Evolutionary conservation across 1,284 basidiomycete genomes (phyloP).

Genomic region (Bjerkandera adusta): DNA sequence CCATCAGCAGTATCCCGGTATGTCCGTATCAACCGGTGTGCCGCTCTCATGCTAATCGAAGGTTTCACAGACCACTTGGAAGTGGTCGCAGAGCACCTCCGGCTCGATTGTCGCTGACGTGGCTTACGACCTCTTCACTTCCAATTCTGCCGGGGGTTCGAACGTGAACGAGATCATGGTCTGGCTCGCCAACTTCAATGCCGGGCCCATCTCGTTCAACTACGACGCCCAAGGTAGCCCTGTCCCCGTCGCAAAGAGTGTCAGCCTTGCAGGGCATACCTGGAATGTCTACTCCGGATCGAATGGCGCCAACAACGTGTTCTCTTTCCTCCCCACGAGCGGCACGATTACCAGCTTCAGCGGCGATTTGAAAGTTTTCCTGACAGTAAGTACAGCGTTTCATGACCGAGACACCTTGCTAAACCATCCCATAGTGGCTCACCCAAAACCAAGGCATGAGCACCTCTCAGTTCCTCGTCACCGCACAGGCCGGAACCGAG

Average conservation of each 20-base stretch:
- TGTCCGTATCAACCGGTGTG: constrained; percentile 19
- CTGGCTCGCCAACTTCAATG: constrained; percentile 60
- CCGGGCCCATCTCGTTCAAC: constrained; percentile 51
- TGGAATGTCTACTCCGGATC: constrained; percentile 61
- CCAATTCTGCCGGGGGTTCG: constrained; percentile 46
- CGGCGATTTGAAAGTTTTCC: constrained; percentile 53
- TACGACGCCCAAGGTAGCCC: constrained; percentile 50
- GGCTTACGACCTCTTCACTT: constrained; percentile 65
- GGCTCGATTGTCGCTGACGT: constrained; percentile 46
- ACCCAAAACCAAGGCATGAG: constrained; percentile 43
- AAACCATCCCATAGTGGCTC: constrained; percentile 42
- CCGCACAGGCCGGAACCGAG: constrained; percentile 56
- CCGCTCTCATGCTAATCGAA: neutral
- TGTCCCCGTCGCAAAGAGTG: constrained; percentile 39
- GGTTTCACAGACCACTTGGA: constrained; percentile 38
- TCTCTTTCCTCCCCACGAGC: constrained; percentile 55
- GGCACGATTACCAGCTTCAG: constrained; percentile 49
- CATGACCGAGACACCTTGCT: neutral
- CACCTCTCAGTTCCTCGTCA: constrained; percentile 49
- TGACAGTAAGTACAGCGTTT: constrained; percentile 36
- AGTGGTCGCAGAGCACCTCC: constrained; percentile 37
- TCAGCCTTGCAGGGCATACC: constrained; percentile 47
- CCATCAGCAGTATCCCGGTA: constrained; percentile 55
- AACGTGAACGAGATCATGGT: constrained; percentile 64
- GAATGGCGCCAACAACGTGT: constrained; percentile 61